Evolutionary conservation across 768 basidiomycete genomes (phyloP).

Genomic region (Phylloporus sp.): DNA sequence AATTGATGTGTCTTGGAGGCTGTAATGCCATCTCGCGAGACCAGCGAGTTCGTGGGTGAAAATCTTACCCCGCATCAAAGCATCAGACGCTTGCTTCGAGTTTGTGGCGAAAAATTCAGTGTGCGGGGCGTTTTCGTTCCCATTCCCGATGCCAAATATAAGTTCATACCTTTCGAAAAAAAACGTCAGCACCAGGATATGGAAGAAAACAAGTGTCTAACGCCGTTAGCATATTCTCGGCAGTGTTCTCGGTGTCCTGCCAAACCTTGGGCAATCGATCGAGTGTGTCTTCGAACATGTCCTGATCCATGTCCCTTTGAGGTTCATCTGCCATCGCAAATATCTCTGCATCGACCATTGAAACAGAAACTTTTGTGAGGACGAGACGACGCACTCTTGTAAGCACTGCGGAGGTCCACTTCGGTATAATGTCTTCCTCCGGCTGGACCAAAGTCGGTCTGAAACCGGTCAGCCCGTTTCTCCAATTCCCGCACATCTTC

Average conservation of each 20-base stretch:
- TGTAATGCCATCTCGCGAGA: slow-evolving; percentile 50
- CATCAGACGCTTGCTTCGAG: slow-evolving; percentile 48
- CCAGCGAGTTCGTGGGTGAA: slow-evolving; percentile 34
- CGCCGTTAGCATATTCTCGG: slow-evolving; percentile 60
- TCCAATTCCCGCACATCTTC: slow-evolving; percentile 37
- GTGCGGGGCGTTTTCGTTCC: slow-evolving; percentile 38
- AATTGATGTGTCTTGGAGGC: slow-evolving; percentile 43
- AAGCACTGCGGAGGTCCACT: slow-evolving; percentile 47
- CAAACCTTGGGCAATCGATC: slow-evolving; percentile 54
- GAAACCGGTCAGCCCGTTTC: slow-evolving; percentile 21
- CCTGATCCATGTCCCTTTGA: slow-evolving; percentile 33
- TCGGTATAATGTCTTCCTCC: slow-evolving; percentile 41
- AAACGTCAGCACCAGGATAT: background rate
- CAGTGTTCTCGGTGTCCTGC: slow-evolving; percentile 44
- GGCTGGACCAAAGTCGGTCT: slow-evolving; percentile 39
- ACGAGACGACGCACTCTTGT: slow-evolving; percentile 44
- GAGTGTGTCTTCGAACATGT: slow-evolving; percentile 43
- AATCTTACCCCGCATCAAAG: slow-evolving; percentile 46
- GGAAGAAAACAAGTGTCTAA: slow-evolving; percentile 27
- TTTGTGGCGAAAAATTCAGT: slow-evolving; percentile 60
- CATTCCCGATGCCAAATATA: slow-evolving; percentile 48
- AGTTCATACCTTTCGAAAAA: slow-evolving; percentile 52
- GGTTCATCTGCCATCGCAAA: slow-evolving; percentile 29
- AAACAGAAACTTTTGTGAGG: background rate
- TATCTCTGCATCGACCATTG: slow-evolving; percentile 34